Conservation (phyloP, 2,329 filamentous ascomycete genomes). For the Piedraia hortae region DNA sequence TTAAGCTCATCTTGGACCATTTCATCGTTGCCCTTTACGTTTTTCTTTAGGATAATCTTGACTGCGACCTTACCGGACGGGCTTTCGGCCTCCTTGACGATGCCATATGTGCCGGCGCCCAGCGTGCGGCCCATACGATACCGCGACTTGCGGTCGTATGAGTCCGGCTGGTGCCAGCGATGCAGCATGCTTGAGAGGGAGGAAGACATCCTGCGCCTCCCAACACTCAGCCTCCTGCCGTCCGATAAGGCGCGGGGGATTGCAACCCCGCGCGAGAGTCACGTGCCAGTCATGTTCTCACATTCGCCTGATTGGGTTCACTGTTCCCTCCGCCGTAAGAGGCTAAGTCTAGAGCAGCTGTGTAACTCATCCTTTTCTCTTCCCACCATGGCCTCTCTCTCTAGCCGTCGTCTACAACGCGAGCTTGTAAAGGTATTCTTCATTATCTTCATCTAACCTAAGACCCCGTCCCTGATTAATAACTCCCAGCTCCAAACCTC, state of each 20-base stretch:
- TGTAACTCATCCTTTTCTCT: too few species aligned
- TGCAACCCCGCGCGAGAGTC: background rate
- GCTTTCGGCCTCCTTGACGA: slow-evolving; percentile 81
- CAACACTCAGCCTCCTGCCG: background rate
- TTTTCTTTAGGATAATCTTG: slow-evolving; percentile 99
- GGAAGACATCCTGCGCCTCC: background rate
- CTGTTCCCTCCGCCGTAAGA: too few species aligned
- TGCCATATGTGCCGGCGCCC: slow-evolving; percentile 91
- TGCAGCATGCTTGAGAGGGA: slow-evolving; percentile 39
- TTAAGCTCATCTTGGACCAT: slow-evolving; percentile 97
- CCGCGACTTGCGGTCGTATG: slow-evolving; percentile 93
- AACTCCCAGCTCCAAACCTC: slow-evolving; percentile 24
- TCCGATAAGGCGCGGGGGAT: too few species aligned
- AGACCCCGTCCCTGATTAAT: background rate
- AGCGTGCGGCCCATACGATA: slow-evolving; percentile 85
- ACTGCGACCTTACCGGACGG: slow-evolving; percentile 68
- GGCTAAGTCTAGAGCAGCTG: too few species aligned
- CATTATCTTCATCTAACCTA: background rate
- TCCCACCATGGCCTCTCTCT: too few species aligned
- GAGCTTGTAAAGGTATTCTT: slow-evolving; percentile 26
- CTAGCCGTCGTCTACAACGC: slow-evolving; percentile 18
- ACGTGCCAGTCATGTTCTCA: background rate
- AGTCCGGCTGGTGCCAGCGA: slow-evolving; percentile 87
- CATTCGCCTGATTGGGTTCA: too few species aligned
- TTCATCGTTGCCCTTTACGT: slow-evolving; percentile 88